Base-by-base conservation (phyloP, 495 filamentous ascomycete species). In the Thozetella sp. region DNA sequence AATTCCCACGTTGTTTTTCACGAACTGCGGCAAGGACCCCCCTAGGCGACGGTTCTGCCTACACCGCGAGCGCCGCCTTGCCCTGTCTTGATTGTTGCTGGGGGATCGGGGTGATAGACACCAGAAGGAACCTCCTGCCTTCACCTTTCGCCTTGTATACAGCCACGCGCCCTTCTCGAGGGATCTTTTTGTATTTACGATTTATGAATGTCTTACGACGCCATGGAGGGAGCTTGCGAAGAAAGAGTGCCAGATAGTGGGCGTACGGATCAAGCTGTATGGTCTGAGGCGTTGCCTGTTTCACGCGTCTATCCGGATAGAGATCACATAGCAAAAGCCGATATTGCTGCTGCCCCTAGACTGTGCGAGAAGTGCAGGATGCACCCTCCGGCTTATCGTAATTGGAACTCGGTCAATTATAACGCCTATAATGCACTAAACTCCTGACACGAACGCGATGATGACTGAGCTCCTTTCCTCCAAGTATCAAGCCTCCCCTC, bases 361-460 rank as follows among this genome's bases (percentile, higher is more conserved):
- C n/a, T n/a, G 30, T 37, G 30, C 17, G 9, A 68, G 43, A 64
- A 59, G 55, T 34, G 20, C 1, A 2, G 34, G 19, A 55, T 19
- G 15, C 11, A 15, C 13, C n/a, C 20, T 57, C 40, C 20, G 17
- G 22, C 11, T 25, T 24, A 55, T 12, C n/a, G 23, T 27, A 24
- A 37, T 24, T 4, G 23, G 34, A 26, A 51, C 22, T 52, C 43
- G 20, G 43, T 53, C 20, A 25, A 43, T 61, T 61, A 40, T 45
- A 57, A 51, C 25, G 46, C 54, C 48, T 22, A 46, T 51, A 51
- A 48, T 43, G 51, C 30, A 51, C 24, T 43, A 26, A 56, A 56
- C 54, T 56, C 24, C 24, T 22, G 37, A 22, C 20, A 48, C 43
- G 43, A 48, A 48, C 43, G 20, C 20, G 43, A 37, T 37, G 30